These are phyloP conservation scores for Pseudognaphalium luteoalbum DNA, from an alignment of 129 eudicot genomes.

Conservation along the genomic window DNA sequence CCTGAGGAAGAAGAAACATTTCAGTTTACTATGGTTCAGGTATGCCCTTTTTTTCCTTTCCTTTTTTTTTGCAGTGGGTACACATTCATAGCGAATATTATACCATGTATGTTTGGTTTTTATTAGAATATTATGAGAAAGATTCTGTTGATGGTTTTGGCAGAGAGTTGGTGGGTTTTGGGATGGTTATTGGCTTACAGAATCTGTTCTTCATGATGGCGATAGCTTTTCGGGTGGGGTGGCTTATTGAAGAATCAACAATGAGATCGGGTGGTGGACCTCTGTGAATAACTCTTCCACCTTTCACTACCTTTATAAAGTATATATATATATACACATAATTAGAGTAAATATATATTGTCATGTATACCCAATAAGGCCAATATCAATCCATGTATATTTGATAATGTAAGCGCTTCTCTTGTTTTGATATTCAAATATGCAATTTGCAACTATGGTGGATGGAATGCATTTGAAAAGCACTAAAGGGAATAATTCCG, in stretches of 20 bases:
- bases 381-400: slow-evolving; percentile 13
- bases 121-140: not conserved
- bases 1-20: slow-evolving; percentile 91
- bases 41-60: slow-evolving; percentile 2
- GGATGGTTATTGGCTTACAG: slow-evolving; percentile 99
- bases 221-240: slow-evolving; percentile 91
- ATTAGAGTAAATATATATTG: slow-evolving; percentile 27
- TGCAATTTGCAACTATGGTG: not conserved
- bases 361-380: slow-evolving; percentile 21
- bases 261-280: slow-evolving; percentile 16
- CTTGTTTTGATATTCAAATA: not conserved
- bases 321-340: slow-evolving; percentile 24
- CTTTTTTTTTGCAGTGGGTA: not conserved
- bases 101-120: not conserved
- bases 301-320: slow-evolving; percentile 16
- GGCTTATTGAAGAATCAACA: slow-evolving; percentile 59
- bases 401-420: not conserved
- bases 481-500: not conserved
- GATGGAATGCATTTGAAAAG: not conserved
- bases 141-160: slow-evolving; percentile 22
- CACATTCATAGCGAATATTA: no score
- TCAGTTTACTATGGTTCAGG: slow-evolving; percentile 93
- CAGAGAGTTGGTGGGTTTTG: slow-evolving; percentile 93
- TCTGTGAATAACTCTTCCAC: slow-evolving; percentile 23
- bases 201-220: slow-evolving; percentile 85